phyloP scores from a whole-genome alignment of 2,329 filamentous ascomycete species.

The Monilinia fructigena region DNA sequence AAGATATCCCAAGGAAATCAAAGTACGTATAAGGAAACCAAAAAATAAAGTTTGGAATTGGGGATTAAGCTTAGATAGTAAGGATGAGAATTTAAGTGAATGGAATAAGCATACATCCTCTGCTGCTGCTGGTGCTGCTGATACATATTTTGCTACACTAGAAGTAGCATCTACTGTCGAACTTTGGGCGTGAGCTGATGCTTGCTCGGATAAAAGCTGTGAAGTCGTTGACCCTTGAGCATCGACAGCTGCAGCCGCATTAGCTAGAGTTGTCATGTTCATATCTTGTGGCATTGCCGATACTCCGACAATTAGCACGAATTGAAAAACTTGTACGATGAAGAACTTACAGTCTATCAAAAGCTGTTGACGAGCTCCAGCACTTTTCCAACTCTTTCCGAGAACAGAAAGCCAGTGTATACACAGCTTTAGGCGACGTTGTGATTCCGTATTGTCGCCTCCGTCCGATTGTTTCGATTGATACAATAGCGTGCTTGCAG shows the following conservation, averaged over 20 bases:
- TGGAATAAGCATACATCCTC: slow-evolving; percentile 26
- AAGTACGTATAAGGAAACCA: too few relatives aligned
- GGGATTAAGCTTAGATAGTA: too few relatives aligned
- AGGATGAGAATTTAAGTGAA: too few relatives aligned
- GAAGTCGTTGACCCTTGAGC: slow-evolving; percentile 2
- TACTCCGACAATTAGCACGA: slow-evolving; percentile 20
- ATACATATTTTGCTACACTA: background rate
- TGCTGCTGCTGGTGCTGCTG: background rate
- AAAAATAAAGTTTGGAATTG: too few relatives aligned
- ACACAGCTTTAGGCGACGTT: slow-evolving; percentile 34
- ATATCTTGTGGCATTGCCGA: slow-evolving; percentile 20
- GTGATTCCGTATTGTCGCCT: slow-evolving; percentile 26
- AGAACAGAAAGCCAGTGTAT: slow-evolving; percentile 39
- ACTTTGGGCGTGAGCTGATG: slow-evolving; percentile 1
- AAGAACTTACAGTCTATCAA: slow-evolving; percentile 35
- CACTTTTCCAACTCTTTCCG: slow-evolving; percentile 39
- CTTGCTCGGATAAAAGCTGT: slow-evolving; percentile 15
- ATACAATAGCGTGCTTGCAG: slow-evolving; percentile 36
- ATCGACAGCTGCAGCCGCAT: slow-evolving; percentile 6
- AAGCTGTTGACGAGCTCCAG: slow-evolving; percentile 36
- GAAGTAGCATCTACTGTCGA: background rate
- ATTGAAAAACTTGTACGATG: slow-evolving; percentile 25
- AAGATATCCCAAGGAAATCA: too few relatives aligned
- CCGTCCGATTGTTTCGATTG: slow-evolving; percentile 29
- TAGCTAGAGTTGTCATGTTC: slow-evolving; percentile 14